A percentile compares a stretch with the other conserved stretches of the same genome.
Evolutionary conservation across 305 asterid genomes (phyloP).

Genomic region (Solanum hybrid): DNA sequence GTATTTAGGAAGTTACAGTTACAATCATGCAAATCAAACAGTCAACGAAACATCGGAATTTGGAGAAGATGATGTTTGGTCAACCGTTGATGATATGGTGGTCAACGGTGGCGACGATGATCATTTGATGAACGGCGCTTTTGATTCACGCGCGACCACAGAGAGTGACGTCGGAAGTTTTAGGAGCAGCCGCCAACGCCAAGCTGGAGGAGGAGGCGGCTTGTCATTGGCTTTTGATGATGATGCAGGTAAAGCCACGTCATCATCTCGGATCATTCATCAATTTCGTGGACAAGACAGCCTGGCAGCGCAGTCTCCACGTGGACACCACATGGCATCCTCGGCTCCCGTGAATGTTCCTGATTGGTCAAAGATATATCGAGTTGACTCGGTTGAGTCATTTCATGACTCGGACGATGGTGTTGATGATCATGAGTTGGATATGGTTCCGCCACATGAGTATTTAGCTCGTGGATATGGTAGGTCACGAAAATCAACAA

Average conservation of each 20-base stretch:
- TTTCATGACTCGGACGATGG: conserved; percentile 43
- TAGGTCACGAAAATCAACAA: neutral
- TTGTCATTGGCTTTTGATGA: conserved; percentile 70
- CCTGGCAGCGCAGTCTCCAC: conserved; percentile 24
- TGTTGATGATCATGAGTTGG: conserved; percentile 26
- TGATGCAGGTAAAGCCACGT: conserved; percentile 22
- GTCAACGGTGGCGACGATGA: conserved; percentile 21
- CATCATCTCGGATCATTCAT: conserved; percentile 51
- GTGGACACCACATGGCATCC: conserved; percentile 40
- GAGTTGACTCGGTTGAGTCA: conserved; percentile 62
- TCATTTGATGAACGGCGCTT: neutral
- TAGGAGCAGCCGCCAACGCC: conserved; percentile 12
- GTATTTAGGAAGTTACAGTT: conserved; percentile 33
- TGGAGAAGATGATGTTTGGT: conserved; percentile 81
- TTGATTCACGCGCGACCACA: conserved; percentile 28
- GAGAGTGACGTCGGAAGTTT: conserved; percentile 11
- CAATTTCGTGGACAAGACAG: conserved; percentile 40
- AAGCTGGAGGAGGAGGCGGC: conserved; percentile 34
- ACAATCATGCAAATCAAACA: conserved; percentile 24
- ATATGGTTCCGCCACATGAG: conserved; percentile 72
- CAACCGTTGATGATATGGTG: conserved; percentile 36
- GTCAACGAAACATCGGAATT: conserved; percentile 45
- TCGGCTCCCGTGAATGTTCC: conserved; percentile 89
- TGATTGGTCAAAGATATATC: conserved; percentile 76
- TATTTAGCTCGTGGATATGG: conserved; percentile 34